These are phyloP conservation scores for Solanum virginianum DNA, from an alignment of 257 asterid species.

Conservation along the genomic window DNA sequence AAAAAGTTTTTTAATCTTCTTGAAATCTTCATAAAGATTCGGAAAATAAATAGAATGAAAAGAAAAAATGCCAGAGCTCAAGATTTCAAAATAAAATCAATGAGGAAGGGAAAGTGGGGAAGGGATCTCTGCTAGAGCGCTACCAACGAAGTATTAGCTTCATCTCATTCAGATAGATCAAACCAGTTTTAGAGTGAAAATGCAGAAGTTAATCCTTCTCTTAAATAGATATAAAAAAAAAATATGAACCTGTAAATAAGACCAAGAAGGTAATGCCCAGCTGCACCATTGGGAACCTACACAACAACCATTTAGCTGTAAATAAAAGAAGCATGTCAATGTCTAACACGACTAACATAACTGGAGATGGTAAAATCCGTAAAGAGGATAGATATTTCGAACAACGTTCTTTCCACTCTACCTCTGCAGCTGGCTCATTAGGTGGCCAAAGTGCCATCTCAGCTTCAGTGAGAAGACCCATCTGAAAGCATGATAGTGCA, in stretches of 20 bases:
- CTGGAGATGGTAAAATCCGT: neutral
- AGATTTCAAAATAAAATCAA: too few species aligned
- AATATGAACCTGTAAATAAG: slow-evolving; percentile 69
- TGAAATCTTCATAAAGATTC: neutral
- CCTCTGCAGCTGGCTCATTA: slow-evolving; percentile 70
- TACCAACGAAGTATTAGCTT: neutral
- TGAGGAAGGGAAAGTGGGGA: too few species aligned
- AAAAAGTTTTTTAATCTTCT: neutral
- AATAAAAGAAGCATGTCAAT: neutral
- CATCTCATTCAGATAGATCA: neutral
- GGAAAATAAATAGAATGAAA: too few species aligned
- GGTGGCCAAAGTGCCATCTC: slow-evolving; percentile 62
- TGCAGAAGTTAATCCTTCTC: neutral
- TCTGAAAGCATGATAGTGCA: slow-evolving; percentile 90
- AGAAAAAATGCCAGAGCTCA: too few species aligned
- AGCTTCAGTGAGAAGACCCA: slow-evolving; percentile 87
- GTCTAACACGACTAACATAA: neutral
- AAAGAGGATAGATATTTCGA: neutral
- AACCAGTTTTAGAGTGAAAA: neutral
- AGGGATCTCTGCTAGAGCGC: too few species aligned
- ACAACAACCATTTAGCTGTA: neutral
- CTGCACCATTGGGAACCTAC: slow-evolving; percentile 97
- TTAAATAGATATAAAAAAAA: neutral
- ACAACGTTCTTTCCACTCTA: slow-evolving; percentile 1
- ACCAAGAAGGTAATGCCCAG: slow-evolving; percentile 97